These are phyloP conservation scores for Rehmannia glutinosa DNA, from an alignment of 257 asterid genomes.

Conservation along the genomic window DNA sequence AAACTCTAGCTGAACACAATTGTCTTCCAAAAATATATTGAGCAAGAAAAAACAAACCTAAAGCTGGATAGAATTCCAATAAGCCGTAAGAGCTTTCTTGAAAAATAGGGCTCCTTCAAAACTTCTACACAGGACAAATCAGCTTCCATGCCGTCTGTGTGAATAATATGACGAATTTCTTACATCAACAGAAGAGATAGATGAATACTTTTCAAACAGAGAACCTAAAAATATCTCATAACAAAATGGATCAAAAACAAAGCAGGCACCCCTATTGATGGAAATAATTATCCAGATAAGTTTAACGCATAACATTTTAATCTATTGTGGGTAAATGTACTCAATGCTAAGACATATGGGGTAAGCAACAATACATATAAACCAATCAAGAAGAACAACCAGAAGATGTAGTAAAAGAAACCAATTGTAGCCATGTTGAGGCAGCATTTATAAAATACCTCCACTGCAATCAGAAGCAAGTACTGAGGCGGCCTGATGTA, in stretches of 20 bases:
- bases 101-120: conserved; percentile 76
- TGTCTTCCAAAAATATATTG: background rate
- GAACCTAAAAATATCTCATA: background rate
- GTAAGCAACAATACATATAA: background rate
- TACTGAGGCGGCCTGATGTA: conserved; percentile 47
- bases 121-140: conserved; percentile 60
- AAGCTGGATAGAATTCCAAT: conserved; percentile 63
- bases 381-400: conserved; percentile 16
- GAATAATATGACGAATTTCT: conserved; percentile 22
- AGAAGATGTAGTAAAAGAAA: conserved; percentile 3
- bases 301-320: background rate
- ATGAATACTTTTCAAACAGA: conserved; percentile 3
- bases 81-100: conserved; percentile 75
- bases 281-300: conserved; percentile 6
- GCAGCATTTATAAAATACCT: conserved; percentile 41
- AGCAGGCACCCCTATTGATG: conserved; percentile 3
- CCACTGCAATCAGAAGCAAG: conserved; percentile 54
- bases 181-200: background rate
- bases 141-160: conserved; percentile 56
- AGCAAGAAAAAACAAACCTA: conserved; percentile 49
- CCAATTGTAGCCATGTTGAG: background rate
- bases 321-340: conserved; percentile 4
- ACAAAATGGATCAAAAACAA: conserved; percentile 8
- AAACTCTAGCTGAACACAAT: background rate
- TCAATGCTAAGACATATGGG: conserved; percentile 3